These are phyloP conservation scores for Wickerhamiella domercqiae DNA, from an alignment of 805 yeast species.

Conservation along the genomic window DNA sequence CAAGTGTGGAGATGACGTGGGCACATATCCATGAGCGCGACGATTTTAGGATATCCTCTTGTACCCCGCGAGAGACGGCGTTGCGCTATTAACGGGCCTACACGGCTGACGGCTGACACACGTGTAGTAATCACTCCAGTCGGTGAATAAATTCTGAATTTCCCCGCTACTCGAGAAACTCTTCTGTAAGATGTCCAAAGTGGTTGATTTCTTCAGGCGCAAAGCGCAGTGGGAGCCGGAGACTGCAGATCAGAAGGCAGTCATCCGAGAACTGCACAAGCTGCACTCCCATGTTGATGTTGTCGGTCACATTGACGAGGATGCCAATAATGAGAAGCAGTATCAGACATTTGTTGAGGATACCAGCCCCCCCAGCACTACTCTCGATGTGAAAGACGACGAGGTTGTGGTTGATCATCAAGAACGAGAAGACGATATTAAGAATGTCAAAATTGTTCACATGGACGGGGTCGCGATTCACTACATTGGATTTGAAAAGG, in stretches of 20 bases:
- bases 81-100: too few relatives aligned
- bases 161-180: too few relatives aligned
- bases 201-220: conserved; percentile 22
- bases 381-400: neutral
- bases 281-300: conserved; percentile 2
- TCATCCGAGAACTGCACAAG: conserved; percentile 7
- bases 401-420: neutral
- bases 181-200: neutral
- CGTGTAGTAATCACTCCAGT: too few relatives aligned
- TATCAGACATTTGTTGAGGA: conserved; percentile 6
- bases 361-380: neutral
- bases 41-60: too few relatives aligned
- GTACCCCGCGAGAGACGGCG: too few relatives aligned
- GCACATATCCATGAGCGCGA: too few relatives aligned
- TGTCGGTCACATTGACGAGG: conserved; percentile 10
- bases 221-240: conserved; percentile 6
- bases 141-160: too few relatives aligned
- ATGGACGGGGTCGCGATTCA: conserved; percentile 7
- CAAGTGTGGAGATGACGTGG: too few relatives aligned
- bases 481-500: conserved; percentile 59
- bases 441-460: conserved; percentile 3
- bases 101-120: too few relatives aligned
- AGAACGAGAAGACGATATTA: neutral
- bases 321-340: conserved; percentile 1
- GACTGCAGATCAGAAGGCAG: conserved; percentile 7